Evolutionary conservation across 2,329 filamentous ascomycete species (phyloP).

Genomic region (Pseudofabraea citricarpa): DNA sequence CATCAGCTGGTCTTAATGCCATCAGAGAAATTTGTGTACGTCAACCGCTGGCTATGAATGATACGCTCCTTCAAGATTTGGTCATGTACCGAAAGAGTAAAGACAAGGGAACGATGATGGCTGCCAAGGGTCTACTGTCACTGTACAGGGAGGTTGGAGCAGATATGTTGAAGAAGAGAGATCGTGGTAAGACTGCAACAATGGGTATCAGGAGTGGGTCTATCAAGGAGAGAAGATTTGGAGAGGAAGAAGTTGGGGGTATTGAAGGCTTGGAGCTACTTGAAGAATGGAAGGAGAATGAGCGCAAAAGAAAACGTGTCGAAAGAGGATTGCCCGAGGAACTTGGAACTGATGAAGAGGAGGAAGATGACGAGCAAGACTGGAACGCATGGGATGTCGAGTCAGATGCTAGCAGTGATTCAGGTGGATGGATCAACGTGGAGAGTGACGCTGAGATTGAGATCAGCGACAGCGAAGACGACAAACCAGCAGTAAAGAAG

Average conservation of each 20-base stretch:
- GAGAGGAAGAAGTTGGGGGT: conserved; percentile 72
- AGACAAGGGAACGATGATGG: conserved; percentile 99
- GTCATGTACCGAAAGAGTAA: conserved; percentile 97
- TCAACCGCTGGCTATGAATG: conserved; percentile 93
- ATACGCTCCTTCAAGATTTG: conserved; percentile 91
- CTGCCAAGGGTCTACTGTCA: conserved; percentile 83
- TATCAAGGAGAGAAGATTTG: conserved; percentile 73
- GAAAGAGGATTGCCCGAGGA: conserved; percentile 65
- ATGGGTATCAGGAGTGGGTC: conserved; percentile 75
- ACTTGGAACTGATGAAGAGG: conserved; percentile 54
- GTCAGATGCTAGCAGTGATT: conserved; percentile 34
- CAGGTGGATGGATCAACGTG: conserved; percentile 91
- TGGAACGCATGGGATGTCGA: conserved; percentile 58
- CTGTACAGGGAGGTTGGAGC: conserved; percentile 89
- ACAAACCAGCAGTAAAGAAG: conserved; percentile 63
- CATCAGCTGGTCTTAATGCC: conserved; percentile 85
- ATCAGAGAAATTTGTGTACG: conserved; percentile 91
- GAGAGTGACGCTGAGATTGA: conserved; percentile 76
- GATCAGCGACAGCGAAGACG: conserved; percentile 70
- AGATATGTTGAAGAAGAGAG: conserved; percentile 81
- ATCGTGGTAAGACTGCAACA: conserved; percentile 85
- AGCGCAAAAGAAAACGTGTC: conserved; percentile 66
- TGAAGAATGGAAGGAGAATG: conserved; percentile 90
- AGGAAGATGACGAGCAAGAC: conserved; percentile 55
- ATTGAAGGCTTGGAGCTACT: conserved; percentile 92